Evolutionary conservation across 2,329 filamentous ascomycete genomes (phyloP), one percentile per base, ranked within the genome.

Genomic region (Harringtonia lauricola): DNA sequence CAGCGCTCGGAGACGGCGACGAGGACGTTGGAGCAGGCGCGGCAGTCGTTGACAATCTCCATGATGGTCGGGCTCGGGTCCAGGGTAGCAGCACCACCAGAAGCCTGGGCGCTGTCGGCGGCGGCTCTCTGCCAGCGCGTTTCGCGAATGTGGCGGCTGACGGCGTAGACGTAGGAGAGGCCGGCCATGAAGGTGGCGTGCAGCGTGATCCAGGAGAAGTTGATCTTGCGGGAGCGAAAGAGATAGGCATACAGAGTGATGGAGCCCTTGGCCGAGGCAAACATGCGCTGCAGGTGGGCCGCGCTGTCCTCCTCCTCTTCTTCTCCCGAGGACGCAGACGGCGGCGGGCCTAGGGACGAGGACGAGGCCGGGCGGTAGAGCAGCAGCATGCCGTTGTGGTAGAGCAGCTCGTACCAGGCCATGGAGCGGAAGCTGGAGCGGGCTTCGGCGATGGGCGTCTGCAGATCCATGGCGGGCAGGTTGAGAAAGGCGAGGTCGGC

Each of bases 131-230:
- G 50, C 4, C 53, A 45, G 10, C 55, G 56, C 19, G 61, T 40
- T 28, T 40, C 42, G 3, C 42, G 62, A 28, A 68, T 59, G 42
- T 67, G 65, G 2, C 61, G 57, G 1, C 63, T 56, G 1, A 67
- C 46, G 0, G 64, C 63, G 33, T 68, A 69, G 3, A 69, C 59
- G 39, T 66, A 69, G 0, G 64, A 64, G 0, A 67, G 47, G 0
- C 67, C 67, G 0, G 67, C 67, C 45, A 70, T 62, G 50, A 72
- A 72, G 2, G 70, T 59, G 1, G 64, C 59, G 40, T 72, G 68
- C 45, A 71, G 59, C 0, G 68, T 68, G 22, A 71, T 64, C 67
- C 68, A 72, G 0, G 63, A 65, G 35, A 64, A 71, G 49, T 71
- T 71, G 44, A 71, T 64, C 37, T 63, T 64, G 5, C 65, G 57